Conservation (phyloP, 306 rosid genomes). For the Pueraria montana region DNA sequence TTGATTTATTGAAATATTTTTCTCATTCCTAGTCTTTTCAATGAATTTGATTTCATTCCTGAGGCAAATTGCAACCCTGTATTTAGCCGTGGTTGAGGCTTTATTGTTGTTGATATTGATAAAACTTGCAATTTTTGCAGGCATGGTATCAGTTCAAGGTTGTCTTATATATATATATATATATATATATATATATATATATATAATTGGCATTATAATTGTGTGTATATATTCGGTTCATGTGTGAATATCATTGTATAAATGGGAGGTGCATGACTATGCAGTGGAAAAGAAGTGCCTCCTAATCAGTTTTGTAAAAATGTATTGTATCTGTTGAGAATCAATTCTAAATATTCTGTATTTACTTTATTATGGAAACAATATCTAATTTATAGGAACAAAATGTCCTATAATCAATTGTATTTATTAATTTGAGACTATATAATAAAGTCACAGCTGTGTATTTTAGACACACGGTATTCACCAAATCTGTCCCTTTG, state of each 20-base stretch:
- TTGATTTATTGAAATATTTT: conserved; percentile 1
- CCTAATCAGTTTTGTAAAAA: conserved; percentile 9
- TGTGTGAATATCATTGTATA: background rate
- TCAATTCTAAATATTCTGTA: background rate
- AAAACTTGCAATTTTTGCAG: background rate
- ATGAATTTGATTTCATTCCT: background rate
- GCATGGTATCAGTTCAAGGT: background rate
- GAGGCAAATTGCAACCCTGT: background rate
- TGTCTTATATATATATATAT: conserved; percentile 1
- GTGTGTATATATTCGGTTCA: background rate
- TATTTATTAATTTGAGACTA: too few relatives aligned
- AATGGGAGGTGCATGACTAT: conserved; percentile 6
- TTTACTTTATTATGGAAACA: background rate
- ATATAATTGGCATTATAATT: too few relatives aligned
- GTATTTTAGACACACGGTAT: too few relatives aligned
- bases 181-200: too few relatives aligned
- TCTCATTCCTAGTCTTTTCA: conserved; percentile 18
- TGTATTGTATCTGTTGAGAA: background rate
- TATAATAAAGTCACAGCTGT: too few relatives aligned
- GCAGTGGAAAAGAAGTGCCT: background rate
- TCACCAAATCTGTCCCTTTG: too few relatives aligned
- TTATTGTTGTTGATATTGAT: conserved; percentile 17
- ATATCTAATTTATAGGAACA: background rate
- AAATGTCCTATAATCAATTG: background rate
- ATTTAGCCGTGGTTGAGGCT: background rate